Base-by-base conservation (phyloP, 345 rosid species). In the Citrus sp. region DNA sequence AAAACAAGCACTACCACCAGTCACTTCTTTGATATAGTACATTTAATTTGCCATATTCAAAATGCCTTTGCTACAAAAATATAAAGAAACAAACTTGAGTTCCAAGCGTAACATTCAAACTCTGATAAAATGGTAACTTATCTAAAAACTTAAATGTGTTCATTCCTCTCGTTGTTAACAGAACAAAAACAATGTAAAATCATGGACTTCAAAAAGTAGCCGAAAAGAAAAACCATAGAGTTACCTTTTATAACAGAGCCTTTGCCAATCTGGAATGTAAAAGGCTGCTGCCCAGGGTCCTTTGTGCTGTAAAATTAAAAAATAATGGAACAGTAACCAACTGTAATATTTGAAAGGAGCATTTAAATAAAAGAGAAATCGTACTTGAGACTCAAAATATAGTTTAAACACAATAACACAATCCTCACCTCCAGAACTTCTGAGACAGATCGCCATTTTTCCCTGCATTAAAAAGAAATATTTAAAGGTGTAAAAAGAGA, bases 391-490 rank as follows among this genome's bases (percentile, higher is more conserved):
- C 51, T 12, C 4, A 0, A 46, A 46, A 12, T 46, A 46, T 13
- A 12, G 51, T 46, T 46, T 46, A 46, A 46, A 46, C 9, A 63
- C 1, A 0, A 9, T 24, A 40, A 9, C 49, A 9, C 27, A 60
- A 22, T 66, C 7, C 87, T 86, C 80, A 95, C 97, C 99, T 93
- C 98, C 98, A 95, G 84, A 93, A 95, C 87, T 93, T 89, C 85
- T 87, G 87, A 32, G 94, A 87, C 21, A 95, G 89, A 88, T 95
- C 90, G 16, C 97, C 87, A 88, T 87, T 88, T 86, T 95, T 95
- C 63, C 98, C 99, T 95, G 91, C 85, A 88, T 46, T 2, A 76
- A 64, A 74, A 1, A 22, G 59, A 58, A 42, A 32, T 10, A 55
- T 18, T 27, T 54, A 49, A 60, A 49, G 10, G n/a, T 18, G 51